A percentile compares a stretch with the other conserved stretches of the same genome.
Conservation (phyloP, 2,329 filamentous ascomycete species). For the Immersiporthe knoxdaviesiana region DNA sequence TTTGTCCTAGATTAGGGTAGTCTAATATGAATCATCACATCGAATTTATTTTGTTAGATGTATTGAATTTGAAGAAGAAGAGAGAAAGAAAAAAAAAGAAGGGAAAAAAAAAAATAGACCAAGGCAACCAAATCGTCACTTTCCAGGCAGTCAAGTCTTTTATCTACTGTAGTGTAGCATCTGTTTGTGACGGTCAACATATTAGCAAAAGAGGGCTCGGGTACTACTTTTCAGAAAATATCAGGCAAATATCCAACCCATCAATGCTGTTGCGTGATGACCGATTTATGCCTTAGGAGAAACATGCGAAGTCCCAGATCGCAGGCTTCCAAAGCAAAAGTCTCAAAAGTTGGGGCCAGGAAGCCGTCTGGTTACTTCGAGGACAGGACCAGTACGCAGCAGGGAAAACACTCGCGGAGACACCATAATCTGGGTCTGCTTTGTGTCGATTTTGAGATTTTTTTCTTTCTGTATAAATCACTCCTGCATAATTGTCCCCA, state of each 20-base stretch:
- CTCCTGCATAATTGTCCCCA: background rate
- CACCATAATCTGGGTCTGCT: background rate
- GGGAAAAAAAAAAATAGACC: no score
- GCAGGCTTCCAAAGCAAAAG: background rate
- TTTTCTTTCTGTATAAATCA: background rate
- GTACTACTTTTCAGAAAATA: background rate
- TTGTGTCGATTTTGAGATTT: slow-evolving; percentile 1
- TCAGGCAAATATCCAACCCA: no score
- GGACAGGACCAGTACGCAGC: background rate
- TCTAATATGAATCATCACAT: background rate
- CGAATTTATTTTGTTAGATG: background rate
- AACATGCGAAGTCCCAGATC: no score
- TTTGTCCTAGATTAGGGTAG: no score
- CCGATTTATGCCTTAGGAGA: background rate
- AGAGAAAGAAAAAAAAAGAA: background rate
- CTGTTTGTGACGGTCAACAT: background rate
- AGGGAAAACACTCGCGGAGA: background rate
- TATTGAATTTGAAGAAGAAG: no score
- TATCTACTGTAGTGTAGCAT: background rate
- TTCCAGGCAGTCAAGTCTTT: background rate
- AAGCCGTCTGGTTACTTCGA: no score
- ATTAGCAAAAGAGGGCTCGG: background rate
- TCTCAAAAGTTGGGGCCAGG: background rate
- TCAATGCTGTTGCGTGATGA: background rate
- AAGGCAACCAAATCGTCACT: no score